phyloP scores from a whole-genome alignment of 2,329 filamentous ascomycete genomes.

The Aspergillus sp. region DNA sequence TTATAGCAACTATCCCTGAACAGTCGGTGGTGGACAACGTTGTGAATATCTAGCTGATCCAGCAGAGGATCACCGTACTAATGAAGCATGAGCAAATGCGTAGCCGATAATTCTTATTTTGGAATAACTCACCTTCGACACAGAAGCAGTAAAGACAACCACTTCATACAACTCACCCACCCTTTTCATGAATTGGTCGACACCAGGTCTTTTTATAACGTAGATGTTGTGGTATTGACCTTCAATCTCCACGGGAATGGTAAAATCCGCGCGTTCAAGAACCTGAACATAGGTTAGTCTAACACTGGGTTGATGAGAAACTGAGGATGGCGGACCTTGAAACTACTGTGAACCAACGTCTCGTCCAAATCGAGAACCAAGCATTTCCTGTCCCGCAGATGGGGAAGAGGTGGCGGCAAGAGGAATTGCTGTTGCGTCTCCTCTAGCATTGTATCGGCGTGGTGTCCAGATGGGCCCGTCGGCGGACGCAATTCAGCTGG shows the following conservation, averaged over 20 bases:
- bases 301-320: not conserved
- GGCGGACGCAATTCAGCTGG: constrained; percentile 55
- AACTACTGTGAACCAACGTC: constrained; percentile 96
- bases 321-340: constrained; percentile 68
- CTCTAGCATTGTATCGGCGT: constrained; percentile 34
- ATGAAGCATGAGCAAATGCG: constrained; percentile 16
- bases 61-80: constrained; percentile 95
- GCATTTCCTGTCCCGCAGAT: constrained; percentile 86
- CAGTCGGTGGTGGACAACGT: constrained; percentile 90
- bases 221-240: constrained; percentile 99
- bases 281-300: constrained; percentile 60
- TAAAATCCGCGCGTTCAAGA: constrained; percentile 96
- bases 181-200: constrained; percentile 98
- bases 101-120: not conserved
- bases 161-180: constrained; percentile 98
- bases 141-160: constrained; percentile 96
- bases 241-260: constrained; percentile 97
- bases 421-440: constrained; percentile 66
- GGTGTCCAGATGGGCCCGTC: constrained; percentile 43
- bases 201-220: constrained; percentile 97
- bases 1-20: constrained; percentile 99
- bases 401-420: constrained; percentile 76
- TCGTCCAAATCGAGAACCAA: constrained; percentile 94
- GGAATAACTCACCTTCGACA: constrained; percentile 74
- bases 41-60: constrained; percentile 95